Evolutionary conservation across 2,329 filamentous ascomycete genomes (phyloP), one percentile per base, ranked within the genome.

Genomic region (Aspergillus flavus): DNA sequence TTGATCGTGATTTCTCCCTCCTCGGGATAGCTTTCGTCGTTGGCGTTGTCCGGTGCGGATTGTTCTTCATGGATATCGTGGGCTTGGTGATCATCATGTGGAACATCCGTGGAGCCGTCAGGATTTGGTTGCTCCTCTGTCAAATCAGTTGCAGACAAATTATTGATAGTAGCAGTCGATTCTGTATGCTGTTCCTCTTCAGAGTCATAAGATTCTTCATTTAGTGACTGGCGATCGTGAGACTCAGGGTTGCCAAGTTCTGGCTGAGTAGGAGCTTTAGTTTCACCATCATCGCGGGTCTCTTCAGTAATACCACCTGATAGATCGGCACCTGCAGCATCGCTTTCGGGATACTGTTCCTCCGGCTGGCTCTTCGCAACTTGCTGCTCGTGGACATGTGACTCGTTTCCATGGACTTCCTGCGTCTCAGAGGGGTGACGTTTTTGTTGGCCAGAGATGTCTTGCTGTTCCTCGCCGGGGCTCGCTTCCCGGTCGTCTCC

Each of bases 151-250:
- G 59, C 59, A 16, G 71, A 67, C 11, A 68, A 43, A 19, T 72
- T 67, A 41, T 67, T 65, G 28, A 75, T 62, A 10, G 74, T 76
- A 32, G 65, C 67, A 23, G 71, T 73, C 14, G 73, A 73, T 55
- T 75, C 74, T n/a, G 71, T 74, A 4, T 69, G 71, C 50, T 67
- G 72, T 53, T 77, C 75, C 21, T 66, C 73, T 53, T 76, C 75
- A n/a, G 66, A 68, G 46, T 72, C 66, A 65, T 73, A 69, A 9
- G 65, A 69, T 23, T 61, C 64, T 58, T 73, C 69, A 21, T 61
- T 54, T 7, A 61, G 53, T 34, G 58, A 58, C 14, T 64, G 59
- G 32, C 62, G 6, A 26, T 59, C 36, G 43, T 59, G 19, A 19
- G 53, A n/a, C n/a, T 41, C 23, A 28, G 41, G 30, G 57, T 62